Evolutionary conservation across 2,329 filamentous ascomycete species (phyloP), one percentile per base, ranked within the genome.

Genomic region (Aaosphaeria pasadenensis): DNA sequence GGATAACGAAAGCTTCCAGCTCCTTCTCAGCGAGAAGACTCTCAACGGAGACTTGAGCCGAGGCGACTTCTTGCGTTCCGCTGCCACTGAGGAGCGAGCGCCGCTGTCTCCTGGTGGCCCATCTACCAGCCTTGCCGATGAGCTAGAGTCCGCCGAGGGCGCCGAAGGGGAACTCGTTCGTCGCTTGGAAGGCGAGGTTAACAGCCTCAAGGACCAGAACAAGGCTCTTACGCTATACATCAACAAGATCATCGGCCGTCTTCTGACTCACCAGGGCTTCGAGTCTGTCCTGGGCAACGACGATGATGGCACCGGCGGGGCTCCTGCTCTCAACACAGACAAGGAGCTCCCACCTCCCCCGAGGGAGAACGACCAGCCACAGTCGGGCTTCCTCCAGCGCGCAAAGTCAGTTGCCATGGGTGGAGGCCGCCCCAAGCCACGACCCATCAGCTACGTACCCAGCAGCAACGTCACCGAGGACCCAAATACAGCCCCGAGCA

Each of bases 181-280:
- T 60, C 84, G 83, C 45, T 77, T 94, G 9, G 91, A 96, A 67
- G 73, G 78, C 7, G 92, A 97, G 61, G 72, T 94, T 57, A 90
- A 88, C 71, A 79, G 82, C 6, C 77, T 89, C 59, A 92, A 89
- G 74, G 92, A 96, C 68, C 87, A 96, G 76, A 97, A 99, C 78
- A 97, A 97, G 77, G 94, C 94, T 30, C 78, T 99, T 59, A 95
- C 91, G 28, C 78, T 97, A 56, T 99, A 99, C 76, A 96, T 99
- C 77, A 96, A 97, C 81, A 95, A 94, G 75, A 97, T 99, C 70
- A 96, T 99, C 68, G 94, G 94, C 70, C 88, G 94, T 48, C 83
- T 99, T 40, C 81, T 99, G 53, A 88, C 95, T 66, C 89, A 96
- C 72, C 88, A 95, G 63, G 91, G 95, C 58, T 97, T 96, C 58